Evolutionary conservation across 805 yeast genomes (phyloP), one percentile per base, ranked within the genome.

Genomic region (Myxozyma melibiosi): DNA sequence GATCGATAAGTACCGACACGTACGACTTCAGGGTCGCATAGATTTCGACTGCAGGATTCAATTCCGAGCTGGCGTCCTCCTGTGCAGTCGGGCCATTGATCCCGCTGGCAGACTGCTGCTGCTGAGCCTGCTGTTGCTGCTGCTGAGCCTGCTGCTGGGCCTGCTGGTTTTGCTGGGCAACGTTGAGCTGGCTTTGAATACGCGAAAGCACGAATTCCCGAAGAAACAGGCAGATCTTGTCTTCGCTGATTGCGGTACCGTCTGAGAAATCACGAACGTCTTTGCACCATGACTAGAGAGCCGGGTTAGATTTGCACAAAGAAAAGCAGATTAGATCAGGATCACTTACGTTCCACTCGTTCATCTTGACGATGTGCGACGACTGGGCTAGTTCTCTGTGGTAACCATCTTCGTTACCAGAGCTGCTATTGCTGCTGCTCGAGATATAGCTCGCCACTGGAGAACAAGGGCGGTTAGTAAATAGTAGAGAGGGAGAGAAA

Each of bases 241-340:
- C 63, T 42, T 58, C 60, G 25, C 53, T 51, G 24, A 58, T 47
- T 0, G 41, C 37, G 5, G 53, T 45, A 7, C 63, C 61, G 48
- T 58, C 63, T 16, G 57, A 18, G 38, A 58, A 58, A 9, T 51
- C 51, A 13, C 63, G 53, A n/a, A 52, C 37, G 25, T 58, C 63
- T 46, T 55, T 55, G 44, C 63, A 58, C 63, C 63, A 58, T n/a
- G 60, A 48, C 63, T 58, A 18, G 35, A 25, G 9, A 8, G 41
- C n/a, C 20, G 18, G 39, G 33, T 35, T 16, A 24, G 13, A 33
- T 37, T 20, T 8, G 30, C 27, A 40, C 8, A 4, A 41, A 9
- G 13, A 13, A 22, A 39, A 46, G 22, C 24, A 48, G 4, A 1
- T 22, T 6, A 35, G 16, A n/a, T n/a, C n/a, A 25, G 8, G 11